Conservation (phyloP, 768 basidiomycete species). For the Tulasnella calospora region DNA sequence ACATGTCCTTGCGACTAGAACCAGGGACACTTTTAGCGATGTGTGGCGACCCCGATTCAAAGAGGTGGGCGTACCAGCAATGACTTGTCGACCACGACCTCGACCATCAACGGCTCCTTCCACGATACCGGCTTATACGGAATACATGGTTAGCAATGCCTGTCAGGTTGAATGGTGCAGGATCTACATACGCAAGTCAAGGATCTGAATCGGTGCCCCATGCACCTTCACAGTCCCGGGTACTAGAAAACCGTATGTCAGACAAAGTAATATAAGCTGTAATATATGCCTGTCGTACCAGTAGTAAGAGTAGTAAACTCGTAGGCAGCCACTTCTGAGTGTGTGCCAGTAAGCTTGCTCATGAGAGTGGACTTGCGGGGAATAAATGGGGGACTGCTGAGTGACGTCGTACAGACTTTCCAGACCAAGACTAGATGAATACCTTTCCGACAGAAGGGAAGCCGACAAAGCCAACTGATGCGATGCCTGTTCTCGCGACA, state of each 20-base stretch:
- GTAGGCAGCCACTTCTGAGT: constrained; percentile 92
- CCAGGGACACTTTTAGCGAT: constrained; percentile 27
- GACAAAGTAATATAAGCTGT: neutral
- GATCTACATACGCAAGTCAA: constrained; percentile 31
- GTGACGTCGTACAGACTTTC: neutral
- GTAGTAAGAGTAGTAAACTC: constrained; percentile 97
- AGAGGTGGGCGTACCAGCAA: constrained; percentile 55
- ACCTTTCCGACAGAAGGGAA: constrained; percentile 96
- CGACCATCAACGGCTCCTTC: constrained; percentile 96
- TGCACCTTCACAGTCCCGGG: constrained; percentile 93
- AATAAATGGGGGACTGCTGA: neutral
- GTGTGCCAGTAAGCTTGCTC: constrained; percentile 94
- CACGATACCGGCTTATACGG: constrained; percentile 78
- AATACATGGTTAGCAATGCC: constrained; percentile 26
- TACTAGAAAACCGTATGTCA: constrained; percentile 40
- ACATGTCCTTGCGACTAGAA: constrained; percentile 88
- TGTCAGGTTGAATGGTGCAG: neutral
- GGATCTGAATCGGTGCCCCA: constrained; percentile 64
- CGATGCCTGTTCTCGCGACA: constrained; percentile 93
- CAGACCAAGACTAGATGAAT: constrained; percentile 22
- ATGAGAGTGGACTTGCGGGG: constrained; percentile 73
- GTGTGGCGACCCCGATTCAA: neutral
- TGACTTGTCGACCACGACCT: constrained; percentile 92
- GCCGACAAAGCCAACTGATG: constrained; percentile 76
- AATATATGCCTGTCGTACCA: neutral